Conservation (phyloP, 176 grass and related monocot species). For the Cenchrus americanus region DNA sequence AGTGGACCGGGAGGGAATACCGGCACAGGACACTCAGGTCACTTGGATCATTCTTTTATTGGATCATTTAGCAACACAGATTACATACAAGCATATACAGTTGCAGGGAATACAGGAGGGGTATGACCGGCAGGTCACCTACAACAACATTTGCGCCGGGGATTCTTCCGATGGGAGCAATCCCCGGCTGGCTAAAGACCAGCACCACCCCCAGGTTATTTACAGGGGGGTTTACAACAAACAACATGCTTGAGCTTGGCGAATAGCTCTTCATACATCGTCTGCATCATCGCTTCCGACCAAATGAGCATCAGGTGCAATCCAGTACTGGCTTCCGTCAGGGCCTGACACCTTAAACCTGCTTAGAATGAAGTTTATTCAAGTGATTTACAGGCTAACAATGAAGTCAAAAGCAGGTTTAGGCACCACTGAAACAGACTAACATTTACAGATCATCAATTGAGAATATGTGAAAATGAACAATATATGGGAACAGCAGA, state of each 20-base stretch:
- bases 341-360: constrained; percentile 80
- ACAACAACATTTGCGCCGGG: constrained; percentile 41
- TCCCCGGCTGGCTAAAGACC: constrained; percentile 33
- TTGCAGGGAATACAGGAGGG: not conserved
- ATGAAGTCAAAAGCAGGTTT: not conserved
- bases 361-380: constrained; percentile 35
- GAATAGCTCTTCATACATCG: constrained; percentile 53
- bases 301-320: constrained; percentile 53
- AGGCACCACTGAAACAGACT: not conserved
- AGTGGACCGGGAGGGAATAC: too few species aligned
- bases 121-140: constrained; percentile 23
- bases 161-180: constrained; percentile 47
- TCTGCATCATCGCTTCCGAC: constrained; percentile 64
- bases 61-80: constrained; percentile 12
- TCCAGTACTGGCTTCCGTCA: constrained; percentile 73
- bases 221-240: constrained; percentile 24
- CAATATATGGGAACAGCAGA: not conserved
- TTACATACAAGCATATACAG: constrained; percentile 57
- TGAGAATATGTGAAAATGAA: not conserved
- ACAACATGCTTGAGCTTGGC: constrained; percentile 5
- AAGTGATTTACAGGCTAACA: not conserved
- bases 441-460: not conserved
- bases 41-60: constrained; percentile 43
- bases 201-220: constrained; percentile 41
- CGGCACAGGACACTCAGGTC: not conserved